phyloP scores from a whole-genome alignment of 78 protist genomes.

The Polysphondylium violaceum region DNA sequence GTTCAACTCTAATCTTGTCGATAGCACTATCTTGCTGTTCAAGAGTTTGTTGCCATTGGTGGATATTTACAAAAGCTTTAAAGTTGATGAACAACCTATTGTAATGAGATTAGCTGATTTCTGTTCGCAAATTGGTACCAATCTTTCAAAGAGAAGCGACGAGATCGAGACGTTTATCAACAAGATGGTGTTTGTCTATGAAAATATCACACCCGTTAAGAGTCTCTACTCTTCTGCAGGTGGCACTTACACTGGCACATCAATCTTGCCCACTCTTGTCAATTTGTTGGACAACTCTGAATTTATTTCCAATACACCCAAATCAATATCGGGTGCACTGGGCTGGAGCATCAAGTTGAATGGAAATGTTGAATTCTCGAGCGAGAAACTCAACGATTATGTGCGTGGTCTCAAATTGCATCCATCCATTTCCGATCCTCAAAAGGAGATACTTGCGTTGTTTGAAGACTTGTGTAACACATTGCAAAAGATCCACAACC shows the following conservation, averaged over 20 bases:
- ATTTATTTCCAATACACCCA: conserved; percentile 7
- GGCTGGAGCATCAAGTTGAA: conserved; percentile 24
- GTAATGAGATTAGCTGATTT: not conserved
- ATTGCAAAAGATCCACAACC: not conserved
- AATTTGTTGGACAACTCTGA: conserved; percentile 15
- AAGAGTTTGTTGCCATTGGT: conserved; percentile 16
- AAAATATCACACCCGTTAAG: not conserved
- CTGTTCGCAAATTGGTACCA: not conserved
- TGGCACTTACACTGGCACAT: conserved; percentile 26
- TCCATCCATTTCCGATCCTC: not conserved
- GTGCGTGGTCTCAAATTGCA: conserved; percentile 48
- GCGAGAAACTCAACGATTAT: conserved; percentile 31
- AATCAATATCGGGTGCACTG: not conserved
- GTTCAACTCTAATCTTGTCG: not conserved
- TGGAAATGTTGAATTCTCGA: conserved; percentile 15
- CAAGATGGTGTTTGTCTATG: not conserved
- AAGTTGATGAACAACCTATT: no score
- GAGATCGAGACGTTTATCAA: not conserved
- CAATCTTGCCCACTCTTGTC: conserved; percentile 11
- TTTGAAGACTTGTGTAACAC: not conserved
- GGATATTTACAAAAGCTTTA: no score
- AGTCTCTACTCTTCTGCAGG: not conserved
- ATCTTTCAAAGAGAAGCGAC: not conserved
- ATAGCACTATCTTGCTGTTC: not conserved
- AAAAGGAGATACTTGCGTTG: not conserved